A percentile compares a stretch with the other conserved stretches of the same genome.
Conservation (phyloP, 2,329 filamentous ascomycete species). For the Scleromitrula shiraiana region DNA sequence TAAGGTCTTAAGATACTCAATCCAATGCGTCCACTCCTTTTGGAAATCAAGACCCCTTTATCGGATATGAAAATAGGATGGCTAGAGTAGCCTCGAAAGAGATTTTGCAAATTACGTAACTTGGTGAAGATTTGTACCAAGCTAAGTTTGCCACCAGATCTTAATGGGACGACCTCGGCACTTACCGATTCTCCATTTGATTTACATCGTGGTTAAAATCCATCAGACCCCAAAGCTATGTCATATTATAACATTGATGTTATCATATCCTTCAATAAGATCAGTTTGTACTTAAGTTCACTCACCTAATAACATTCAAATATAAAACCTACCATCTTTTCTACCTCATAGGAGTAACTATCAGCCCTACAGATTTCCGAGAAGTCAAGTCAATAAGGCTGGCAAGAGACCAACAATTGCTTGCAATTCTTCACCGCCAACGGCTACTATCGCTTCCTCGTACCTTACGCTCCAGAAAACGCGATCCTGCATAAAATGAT, state of each 20-base stretch:
- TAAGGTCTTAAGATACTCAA: not conserved
- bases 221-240: not conserved
- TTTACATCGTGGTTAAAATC: not conserved
- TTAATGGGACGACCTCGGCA: not conserved
- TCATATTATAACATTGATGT: not conserved
- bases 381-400: not conserved
- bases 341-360: not conserved
- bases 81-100: not conserved
- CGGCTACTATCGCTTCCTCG: not conserved
- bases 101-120: slow-evolving; percentile 8
- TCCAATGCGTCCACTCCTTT: not conserved
- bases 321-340: no score
- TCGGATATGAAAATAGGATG: slow-evolving; percentile 1
- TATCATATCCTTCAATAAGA: not conserved
- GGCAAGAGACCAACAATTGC: not conserved
- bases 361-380: not conserved
- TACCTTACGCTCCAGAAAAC: not conserved
- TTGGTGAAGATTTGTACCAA: not conserved
- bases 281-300: not conserved
- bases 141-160: not conserved
- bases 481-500: not conserved
- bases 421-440: not conserved
- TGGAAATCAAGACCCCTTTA: not conserved
- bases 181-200: not conserved
- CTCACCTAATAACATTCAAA: not conserved